These are phyloP conservation scores for Datura wrightii DNA, from an alignment of 257 asterid species.

Conservation along the genomic window DNA sequence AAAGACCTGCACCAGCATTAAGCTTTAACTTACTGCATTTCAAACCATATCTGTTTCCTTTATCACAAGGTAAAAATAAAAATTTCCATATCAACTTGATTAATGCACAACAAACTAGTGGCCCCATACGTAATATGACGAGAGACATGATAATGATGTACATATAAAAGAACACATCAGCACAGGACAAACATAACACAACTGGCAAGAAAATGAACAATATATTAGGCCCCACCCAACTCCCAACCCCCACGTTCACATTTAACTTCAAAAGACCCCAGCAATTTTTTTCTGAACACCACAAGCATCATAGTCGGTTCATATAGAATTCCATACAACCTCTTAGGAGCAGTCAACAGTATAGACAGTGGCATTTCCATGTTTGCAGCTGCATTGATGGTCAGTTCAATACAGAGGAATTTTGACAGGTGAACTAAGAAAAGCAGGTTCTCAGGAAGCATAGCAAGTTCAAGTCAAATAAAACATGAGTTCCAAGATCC, in stretches of 20 bases:
- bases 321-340: neutral
- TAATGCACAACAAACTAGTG: neutral
- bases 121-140: neutral
- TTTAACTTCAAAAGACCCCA: conserved; percentile 9
- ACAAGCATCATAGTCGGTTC: neutral
- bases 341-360: neutral
- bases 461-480: conserved; percentile 11
- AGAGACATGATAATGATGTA: conserved; percentile 8
- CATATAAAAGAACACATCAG: neutral
- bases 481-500: neutral
- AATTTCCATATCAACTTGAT: conserved; percentile 1
- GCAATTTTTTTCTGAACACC: neutral
- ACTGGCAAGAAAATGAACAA: conserved; percentile 10
- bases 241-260: neutral
- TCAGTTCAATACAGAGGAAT: conserved; percentile 18
- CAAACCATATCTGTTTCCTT: neutral
- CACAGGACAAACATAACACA: neutral
- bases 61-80: neutral
- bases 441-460: conserved; percentile 22
- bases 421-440: conserved; percentile 23
- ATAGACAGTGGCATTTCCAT: conserved; percentile 5
- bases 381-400: conserved; percentile 3
- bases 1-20: neutral
- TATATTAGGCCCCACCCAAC: neutral
- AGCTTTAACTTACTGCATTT: neutral